Evolutionary conservation across 805 yeast species (phyloP), one percentile per base, ranked within the genome.

Genomic region (Ogataea chonburiensis): DNA sequence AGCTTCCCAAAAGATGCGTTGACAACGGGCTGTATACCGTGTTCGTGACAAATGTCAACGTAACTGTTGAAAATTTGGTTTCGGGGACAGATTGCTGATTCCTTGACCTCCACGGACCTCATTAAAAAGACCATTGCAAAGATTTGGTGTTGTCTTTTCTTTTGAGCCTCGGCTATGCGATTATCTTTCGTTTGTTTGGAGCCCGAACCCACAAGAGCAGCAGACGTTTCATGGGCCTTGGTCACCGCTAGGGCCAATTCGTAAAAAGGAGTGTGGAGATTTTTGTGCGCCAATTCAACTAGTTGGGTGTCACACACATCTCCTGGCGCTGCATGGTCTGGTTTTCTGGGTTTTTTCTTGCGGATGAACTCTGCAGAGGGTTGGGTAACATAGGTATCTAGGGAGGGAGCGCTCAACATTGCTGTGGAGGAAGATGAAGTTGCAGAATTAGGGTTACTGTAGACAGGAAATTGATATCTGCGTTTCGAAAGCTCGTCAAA

Each of bases 81-180:
- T 37, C 88, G 63, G 21, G 85, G 86, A 23, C 81, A 78, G 25
- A 73, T 79, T 14, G 79, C 67, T 17, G 68, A 69, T 4, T 63
- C 63, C 28, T 68, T 58, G 5, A 68, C 52, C 41, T 70, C 72
- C 49, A 85, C 86, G 17, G 79, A 69, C 49, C 78, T 76, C 62
- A 81, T 67, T 27, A 88, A 66, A 85, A 94, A 86, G 3, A 83
- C 75, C 75, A 86, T 73, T 9, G 89, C 96, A 58, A 86, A 85
- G 1, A 85, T 66, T 57, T 86, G 96, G 35, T 80, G 71, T 51
- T 77, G 82, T 38, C 77, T 67, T 48, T 81, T 86, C 41, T 42
- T 52, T 13, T 48, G 49, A 5, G 49, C 37, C 33, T 50, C 55
- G 14, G 54, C 45, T 13, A 33, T 28, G 32, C 51, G 45, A 18